phyloP scores from a whole-genome alignment of 2,329 filamentous ascomycete genomes.

The Aspergillus tamarii region DNA sequence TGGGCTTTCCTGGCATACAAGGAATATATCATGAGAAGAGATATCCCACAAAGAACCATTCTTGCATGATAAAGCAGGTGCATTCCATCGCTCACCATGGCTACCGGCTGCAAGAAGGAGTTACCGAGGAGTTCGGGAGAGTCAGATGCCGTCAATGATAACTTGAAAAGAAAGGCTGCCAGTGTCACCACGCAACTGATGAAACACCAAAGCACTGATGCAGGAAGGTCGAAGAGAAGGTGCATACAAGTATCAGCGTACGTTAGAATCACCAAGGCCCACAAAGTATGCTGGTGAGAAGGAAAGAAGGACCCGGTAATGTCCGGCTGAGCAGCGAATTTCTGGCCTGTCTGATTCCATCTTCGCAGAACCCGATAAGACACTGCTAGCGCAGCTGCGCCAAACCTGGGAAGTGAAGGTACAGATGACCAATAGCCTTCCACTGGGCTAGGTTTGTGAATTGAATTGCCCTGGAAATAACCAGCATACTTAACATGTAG shows the following conservation, averaged over 20 bases:
- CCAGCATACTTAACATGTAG: slow-evolving; percentile 46
- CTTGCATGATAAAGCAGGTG: slow-evolving; percentile 56
- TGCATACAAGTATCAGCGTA: slow-evolving; percentile 65
- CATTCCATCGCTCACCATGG: slow-evolving; percentile 41
- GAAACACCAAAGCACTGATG: slow-evolving; percentile 27
- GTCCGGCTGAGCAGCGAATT: slow-evolving; percentile 87
- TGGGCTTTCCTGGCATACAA: slow-evolving; percentile 21
- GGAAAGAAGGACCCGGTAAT: slow-evolving; percentile 74
- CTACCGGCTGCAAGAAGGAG: slow-evolving; percentile 37
- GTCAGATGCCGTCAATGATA: slow-evolving; percentile 84
- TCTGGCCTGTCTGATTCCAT: slow-evolving; percentile 98
- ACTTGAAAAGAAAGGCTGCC: slow-evolving; percentile 78
- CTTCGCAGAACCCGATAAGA: slow-evolving; percentile 69
- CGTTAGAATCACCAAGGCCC: slow-evolving; percentile 69
- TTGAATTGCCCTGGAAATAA: slow-evolving; percentile 5
- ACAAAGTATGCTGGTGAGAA: slow-evolving; percentile 68
- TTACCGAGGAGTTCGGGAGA: slow-evolving; percentile 74
- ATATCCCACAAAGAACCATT: slow-evolving; percentile 53
- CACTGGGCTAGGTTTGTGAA: background rate
- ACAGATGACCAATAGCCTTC: slow-evolving; percentile 1
- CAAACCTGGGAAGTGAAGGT: slow-evolving; percentile 17
- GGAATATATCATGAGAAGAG: slow-evolving; percentile 34
- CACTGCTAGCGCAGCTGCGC: slow-evolving; percentile 56
- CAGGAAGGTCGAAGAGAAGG: slow-evolving; percentile 39
- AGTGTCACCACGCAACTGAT: slow-evolving; percentile 49